Evolutionary conservation across 345 rosid genomes (phyloP).

Genomic region (Brassica cretica): DNA sequence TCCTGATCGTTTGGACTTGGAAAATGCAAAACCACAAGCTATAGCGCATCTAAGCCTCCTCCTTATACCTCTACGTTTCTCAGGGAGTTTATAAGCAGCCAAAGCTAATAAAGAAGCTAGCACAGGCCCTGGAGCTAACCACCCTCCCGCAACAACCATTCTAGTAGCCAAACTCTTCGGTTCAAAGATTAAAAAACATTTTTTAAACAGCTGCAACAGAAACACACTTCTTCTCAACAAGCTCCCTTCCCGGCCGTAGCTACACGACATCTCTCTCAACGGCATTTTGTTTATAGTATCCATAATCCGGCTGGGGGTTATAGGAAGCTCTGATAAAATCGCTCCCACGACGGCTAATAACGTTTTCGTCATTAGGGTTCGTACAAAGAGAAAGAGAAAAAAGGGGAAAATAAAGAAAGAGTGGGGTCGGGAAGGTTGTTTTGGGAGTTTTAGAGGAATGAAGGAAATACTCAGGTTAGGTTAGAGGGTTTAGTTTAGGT

Average conservation of each 20-base stretch:
- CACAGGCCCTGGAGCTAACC: constrained; percentile 89
- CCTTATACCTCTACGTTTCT: constrained; percentile 62
- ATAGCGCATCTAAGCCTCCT: constrained; percentile 58
- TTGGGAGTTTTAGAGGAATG: too few species aligned
- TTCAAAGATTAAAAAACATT: constrained; percentile 90
- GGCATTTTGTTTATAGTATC: constrained; percentile 50
- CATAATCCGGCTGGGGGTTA: constrained; percentile 78
- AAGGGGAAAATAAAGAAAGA: too few species aligned
- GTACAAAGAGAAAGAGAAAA: too few species aligned
- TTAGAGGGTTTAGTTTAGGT: too few species aligned
- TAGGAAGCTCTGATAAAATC: constrained; percentile 82
- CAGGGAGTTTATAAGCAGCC: constrained; percentile 81
- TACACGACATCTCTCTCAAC: constrained; percentile 56
- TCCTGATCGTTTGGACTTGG: constrained; percentile 65
- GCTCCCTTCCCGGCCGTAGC: constrained; percentile 43
- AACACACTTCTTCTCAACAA: constrained; percentile 55
- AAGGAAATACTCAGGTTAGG: too few species aligned
- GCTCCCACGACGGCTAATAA: constrained; percentile 67
- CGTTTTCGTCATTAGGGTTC: too few species aligned
- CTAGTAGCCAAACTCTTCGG: constrained; percentile 87
- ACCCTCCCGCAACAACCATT: constrained; percentile 83
- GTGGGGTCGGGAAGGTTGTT: too few species aligned
- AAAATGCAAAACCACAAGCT: constrained; percentile 67
- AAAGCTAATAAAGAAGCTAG: constrained; percentile 65
- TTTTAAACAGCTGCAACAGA: constrained; percentile 84